phyloP scores from a whole-genome alignment of 208 protist genomes.

The Trichomonas vaginalis region DNA sequence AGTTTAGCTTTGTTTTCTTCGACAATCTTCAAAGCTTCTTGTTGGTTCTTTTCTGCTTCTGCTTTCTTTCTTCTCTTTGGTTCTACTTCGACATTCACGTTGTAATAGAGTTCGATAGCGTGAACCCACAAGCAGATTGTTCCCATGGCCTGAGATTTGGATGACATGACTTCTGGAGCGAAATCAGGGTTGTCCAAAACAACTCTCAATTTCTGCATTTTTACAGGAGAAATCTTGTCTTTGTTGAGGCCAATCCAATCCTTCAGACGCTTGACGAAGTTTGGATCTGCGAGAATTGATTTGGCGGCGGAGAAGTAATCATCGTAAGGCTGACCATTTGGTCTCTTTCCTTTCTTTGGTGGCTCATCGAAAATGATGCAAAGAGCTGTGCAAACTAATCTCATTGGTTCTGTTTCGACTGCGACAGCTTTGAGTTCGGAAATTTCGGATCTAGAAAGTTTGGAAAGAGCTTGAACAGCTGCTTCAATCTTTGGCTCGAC shows the following conservation, averaged over 20 bases:
- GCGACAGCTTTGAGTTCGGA: slow-evolving; percentile 74
- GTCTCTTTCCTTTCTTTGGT: slow-evolving; percentile 34
- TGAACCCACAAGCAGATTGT: slow-evolving; percentile 78
- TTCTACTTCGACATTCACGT: slow-evolving; percentile 65
- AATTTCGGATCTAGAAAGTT: slow-evolving; percentile 68
- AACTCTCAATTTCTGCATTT: slow-evolving; percentile 50
- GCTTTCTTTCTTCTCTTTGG: slow-evolving; percentile 69
- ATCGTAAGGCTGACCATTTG: not conserved
- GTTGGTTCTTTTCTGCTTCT: slow-evolving; percentile 62
- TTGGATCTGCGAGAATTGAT: not conserved
- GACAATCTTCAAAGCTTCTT: slow-evolving; percentile 61
- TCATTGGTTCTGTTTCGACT: slow-evolving; percentile 71
- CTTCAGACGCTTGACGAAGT: not conserved
- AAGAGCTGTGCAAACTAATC: slow-evolving; percentile 75
- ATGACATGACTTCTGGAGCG: slow-evolving; percentile 63
- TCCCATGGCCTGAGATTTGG: slow-evolving; percentile 71
- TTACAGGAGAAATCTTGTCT: not conserved
- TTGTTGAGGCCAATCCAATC: not conserved
- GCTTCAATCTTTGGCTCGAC: slow-evolving; percentile 68
- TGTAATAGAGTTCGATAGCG: slow-evolving; percentile 54
- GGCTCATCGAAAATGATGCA: slow-evolving; percentile 75
- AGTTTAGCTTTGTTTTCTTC: slow-evolving; percentile 67
- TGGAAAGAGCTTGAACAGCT: slow-evolving; percentile 69
- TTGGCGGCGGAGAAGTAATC: not conserved
- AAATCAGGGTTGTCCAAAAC: slow-evolving; percentile 77